A percentile compares a stretch with the other conserved stretches of the same genome.
Conservation (phyloP, 2,329 filamentous ascomycete genomes). For the Colletotrichum kahawae region DNA sequence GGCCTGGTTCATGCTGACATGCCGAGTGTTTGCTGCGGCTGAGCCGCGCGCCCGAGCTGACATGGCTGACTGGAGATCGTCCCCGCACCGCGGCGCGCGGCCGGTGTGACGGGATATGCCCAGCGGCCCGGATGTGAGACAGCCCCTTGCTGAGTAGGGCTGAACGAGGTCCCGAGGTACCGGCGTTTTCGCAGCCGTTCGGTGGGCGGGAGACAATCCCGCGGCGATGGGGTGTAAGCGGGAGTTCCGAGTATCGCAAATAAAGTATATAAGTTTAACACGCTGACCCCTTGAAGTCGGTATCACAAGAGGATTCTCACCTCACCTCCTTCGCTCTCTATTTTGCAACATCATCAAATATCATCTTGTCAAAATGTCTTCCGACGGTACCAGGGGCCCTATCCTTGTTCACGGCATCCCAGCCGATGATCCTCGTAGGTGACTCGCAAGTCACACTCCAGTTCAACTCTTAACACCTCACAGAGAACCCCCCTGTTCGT, state of each 20-base stretch:
- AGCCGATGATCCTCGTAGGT: slow-evolving; percentile 1
- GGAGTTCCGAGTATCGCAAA: not conserved
- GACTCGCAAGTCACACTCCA: no score
- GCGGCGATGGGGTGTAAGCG: not conserved
- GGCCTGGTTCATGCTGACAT: not conserved
- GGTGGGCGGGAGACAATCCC: not conserved
- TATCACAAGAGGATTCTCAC: not conserved
- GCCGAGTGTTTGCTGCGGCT: not conserved
- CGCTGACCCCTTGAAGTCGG: not conserved
- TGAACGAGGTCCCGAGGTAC: not conserved
- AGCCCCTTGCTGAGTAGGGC: not conserved
- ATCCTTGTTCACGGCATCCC: not conserved
- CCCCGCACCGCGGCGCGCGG: not conserved
- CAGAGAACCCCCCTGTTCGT: slow-evolving; percentile 4
- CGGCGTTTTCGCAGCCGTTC: not conserved
- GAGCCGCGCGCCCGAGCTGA: not conserved
- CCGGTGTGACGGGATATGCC: not conserved
- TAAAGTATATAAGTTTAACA: not conserved
- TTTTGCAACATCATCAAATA: not conserved
- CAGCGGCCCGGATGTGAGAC: not conserved
- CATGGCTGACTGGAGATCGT: not conserved
- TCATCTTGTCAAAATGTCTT: not conserved
- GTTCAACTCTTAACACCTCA: not conserved
- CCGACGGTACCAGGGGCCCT: slow-evolving; percentile 6
- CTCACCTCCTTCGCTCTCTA: not conserved